These are phyloP conservation scores for Eleusine indica DNA, from an alignment of 176 grass and related monocot genomes.

Conservation along the genomic window DNA sequence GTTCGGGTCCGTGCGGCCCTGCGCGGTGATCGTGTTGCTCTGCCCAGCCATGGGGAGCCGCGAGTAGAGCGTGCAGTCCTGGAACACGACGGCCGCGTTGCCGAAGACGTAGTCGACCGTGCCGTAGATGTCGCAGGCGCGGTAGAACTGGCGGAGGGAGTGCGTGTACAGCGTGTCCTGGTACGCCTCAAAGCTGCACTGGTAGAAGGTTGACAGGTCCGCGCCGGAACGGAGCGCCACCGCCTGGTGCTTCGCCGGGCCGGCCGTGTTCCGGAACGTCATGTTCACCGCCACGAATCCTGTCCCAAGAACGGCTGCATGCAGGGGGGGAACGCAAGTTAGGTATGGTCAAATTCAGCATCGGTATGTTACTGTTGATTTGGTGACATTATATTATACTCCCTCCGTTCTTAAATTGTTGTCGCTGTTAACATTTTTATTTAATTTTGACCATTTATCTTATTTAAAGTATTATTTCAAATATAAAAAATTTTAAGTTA, in stretches of 20 bases:
- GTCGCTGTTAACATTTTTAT: too few relatives aligned
- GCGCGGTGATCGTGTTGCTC: conserved; percentile 90
- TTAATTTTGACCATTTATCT: too few relatives aligned
- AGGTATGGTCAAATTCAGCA: too few relatives aligned
- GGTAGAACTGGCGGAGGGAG: conserved; percentile 93
- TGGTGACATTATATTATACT: too few relatives aligned
- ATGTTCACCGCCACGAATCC: conserved; percentile 93
- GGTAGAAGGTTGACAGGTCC: conserved; percentile 86
- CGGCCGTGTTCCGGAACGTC: conserved; percentile 87
- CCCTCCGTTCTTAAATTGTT: too few relatives aligned
- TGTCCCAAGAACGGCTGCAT: conserved; percentile 77
- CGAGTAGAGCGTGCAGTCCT: conserved; percentile 70
- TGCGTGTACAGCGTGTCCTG: conserved; percentile 98
- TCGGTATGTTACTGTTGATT: too few relatives aligned
- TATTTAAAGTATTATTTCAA: too few relatives aligned
- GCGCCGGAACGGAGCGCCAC: conserved; percentile 73
- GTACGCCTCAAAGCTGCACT: conserved; percentile 95
- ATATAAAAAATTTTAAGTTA: too few relatives aligned
- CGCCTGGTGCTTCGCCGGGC: conserved; percentile 77
- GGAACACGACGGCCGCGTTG: conserved; percentile 87
- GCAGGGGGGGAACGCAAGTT: neutral
- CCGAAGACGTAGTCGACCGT: conserved; percentile 97
- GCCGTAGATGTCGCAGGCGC: conserved; percentile 88
- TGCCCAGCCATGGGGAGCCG: conserved; percentile 70
- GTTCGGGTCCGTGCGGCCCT: conserved; percentile 89